Percentiles rank a stretch among this genome's conserved stretches.
Conservation (phyloP, 176 grass and related monocot genomes). For the Oryza rufipogon region DNA sequence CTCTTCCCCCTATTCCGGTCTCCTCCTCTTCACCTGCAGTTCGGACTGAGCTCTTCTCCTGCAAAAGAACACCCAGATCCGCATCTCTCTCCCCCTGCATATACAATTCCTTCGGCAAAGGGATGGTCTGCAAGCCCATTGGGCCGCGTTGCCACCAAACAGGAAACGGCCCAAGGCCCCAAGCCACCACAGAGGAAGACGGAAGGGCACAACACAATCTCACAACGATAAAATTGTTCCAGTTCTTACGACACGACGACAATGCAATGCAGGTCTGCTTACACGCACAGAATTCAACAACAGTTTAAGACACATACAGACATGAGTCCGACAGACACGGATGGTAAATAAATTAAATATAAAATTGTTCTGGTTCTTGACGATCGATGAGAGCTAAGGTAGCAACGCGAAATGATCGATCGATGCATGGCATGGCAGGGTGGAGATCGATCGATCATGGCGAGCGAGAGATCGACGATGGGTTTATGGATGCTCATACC, state of each 20-base stretch:
- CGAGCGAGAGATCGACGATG: background rate
- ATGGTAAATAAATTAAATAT: background rate
- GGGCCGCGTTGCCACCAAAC: constrained; percentile 8
- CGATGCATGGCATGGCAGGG: too few species aligned
- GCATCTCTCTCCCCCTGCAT: background rate
- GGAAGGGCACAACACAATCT: background rate
- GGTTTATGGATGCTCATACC: background rate
- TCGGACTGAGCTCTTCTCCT: background rate
- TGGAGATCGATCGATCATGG: too few species aligned
- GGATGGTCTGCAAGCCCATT: constrained; percentile 37
- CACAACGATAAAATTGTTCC: constrained; percentile 15
- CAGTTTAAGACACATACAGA: background rate
- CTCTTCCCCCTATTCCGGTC: background rate
- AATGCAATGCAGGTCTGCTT: constrained; percentile 29
- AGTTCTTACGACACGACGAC: constrained; percentile 1
- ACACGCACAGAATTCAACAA: constrained; percentile 37
- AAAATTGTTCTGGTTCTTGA: background rate
- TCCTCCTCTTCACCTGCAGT: background rate
- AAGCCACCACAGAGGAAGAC: background rate
- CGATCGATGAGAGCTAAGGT: background rate
- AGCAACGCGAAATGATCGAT: background rate
- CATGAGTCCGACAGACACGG: background rate
- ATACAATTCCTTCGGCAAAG: background rate
- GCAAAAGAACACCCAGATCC: constrained; percentile 18
- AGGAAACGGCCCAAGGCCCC: constrained; percentile 35